Conservation (phyloP, 345 rosid species). For the Turnera subulata region DNA sequence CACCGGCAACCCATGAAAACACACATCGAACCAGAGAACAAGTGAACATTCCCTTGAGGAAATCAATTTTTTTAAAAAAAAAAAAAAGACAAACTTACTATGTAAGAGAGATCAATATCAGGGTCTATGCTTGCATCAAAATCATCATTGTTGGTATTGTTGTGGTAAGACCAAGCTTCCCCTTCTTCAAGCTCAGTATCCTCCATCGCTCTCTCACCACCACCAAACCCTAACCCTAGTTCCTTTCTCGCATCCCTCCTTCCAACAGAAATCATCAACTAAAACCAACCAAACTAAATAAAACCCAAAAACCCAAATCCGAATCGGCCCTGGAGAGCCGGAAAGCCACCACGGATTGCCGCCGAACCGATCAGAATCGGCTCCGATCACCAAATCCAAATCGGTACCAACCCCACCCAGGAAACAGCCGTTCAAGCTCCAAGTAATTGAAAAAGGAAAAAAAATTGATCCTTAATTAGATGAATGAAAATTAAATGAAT, state of each 20-base stretch:
- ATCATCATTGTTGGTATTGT: conserved; percentile 21
- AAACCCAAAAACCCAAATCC: conserved; percentile 7
- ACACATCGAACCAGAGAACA: neutral
- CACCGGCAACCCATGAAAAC: conserved; percentile 6
- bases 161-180: conserved; percentile 32
- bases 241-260: conserved; percentile 33
- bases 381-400: too few relatives aligned
- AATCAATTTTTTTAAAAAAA: too few relatives aligned
- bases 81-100: conserved; percentile 45
- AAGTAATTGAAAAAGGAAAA: too few relatives aligned
- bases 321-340: conserved; percentile 21
- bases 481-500: too few relatives aligned
- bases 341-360: conserved; percentile 28
- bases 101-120: conserved; percentile 70
- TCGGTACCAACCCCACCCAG: too few relatives aligned
- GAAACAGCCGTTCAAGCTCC: too few relatives aligned
- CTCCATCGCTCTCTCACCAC: conserved; percentile 29
- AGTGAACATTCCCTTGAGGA: neutral
- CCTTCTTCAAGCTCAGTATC: conserved; percentile 42
- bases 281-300: conserved; percentile 1
- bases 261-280: conserved; percentile 28
- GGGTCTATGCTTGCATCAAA: conserved; percentile 59
- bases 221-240: conserved; percentile 28
- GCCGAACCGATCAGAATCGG: neutral
- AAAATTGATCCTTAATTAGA: too few relatives aligned